A percentile compares a stretch with the other conserved stretches of the same genome.
These are phyloP conservation scores for Huntiella decipiens DNA, from an alignment of 2,329 filamentous ascomycete genomes.

Conservation along the genomic window DNA sequence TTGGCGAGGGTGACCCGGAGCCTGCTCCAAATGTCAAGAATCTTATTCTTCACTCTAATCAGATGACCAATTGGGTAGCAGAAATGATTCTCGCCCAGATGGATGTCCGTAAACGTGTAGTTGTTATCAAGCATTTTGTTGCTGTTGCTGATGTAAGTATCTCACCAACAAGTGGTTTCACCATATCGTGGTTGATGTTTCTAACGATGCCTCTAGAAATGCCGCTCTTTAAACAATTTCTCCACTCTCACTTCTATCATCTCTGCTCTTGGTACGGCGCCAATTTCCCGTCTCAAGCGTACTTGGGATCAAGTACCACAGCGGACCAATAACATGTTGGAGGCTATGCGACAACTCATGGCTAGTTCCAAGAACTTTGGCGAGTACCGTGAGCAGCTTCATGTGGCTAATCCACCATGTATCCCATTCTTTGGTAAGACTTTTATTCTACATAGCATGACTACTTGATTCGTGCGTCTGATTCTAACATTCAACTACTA, in stretches of 20 bases:
- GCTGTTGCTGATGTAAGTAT: slow-evolving; percentile 74
- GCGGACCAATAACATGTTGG: slow-evolving; percentile 59
- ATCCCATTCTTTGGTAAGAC: slow-evolving; percentile 84
- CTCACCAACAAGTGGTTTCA: background rate
- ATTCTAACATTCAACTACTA: background rate
- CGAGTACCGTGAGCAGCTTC: slow-evolving; percentile 83
- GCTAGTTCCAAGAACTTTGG: slow-evolving; percentile 95
- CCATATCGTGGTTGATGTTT: background rate
- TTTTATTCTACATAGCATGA: background rate
- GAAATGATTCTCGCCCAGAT: slow-evolving; percentile 95
- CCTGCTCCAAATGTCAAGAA: slow-evolving; percentile 89
- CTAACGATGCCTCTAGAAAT: slow-evolving; percentile 45
- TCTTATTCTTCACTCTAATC: slow-evolving; percentile 91
- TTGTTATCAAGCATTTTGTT: slow-evolving; percentile 97
- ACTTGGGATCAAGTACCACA: slow-evolving; percentile 91
- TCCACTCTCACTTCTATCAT: slow-evolving; percentile 96
- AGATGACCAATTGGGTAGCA: slow-evolving; percentile 97
- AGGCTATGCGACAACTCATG: slow-evolving; percentile 89
- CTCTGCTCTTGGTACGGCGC: slow-evolving; percentile 81
- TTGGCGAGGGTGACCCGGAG: slow-evolving; percentile 60
- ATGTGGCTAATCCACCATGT: slow-evolving; percentile 85
- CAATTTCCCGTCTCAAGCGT: slow-evolving; percentile 78
- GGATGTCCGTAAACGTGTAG: slow-evolving; percentile 87
- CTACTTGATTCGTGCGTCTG: background rate
- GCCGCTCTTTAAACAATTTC: slow-evolving; percentile 82